These are phyloP conservation scores for Exophiala sideris DNA, from an alignment of 2,329 filamentous ascomycete genomes.

Conservation along the genomic window DNA sequence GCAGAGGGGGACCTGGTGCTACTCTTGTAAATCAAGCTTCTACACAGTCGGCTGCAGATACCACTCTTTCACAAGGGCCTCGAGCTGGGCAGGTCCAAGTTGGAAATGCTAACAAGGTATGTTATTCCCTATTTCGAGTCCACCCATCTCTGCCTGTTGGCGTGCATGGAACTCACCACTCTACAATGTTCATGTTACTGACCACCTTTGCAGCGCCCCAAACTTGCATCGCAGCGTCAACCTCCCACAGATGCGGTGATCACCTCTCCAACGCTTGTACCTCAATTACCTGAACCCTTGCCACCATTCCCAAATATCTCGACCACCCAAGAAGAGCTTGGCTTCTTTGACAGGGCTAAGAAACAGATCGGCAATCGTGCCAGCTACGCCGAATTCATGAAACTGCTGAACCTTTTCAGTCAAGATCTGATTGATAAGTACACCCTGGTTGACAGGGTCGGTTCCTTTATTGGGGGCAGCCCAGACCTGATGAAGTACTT, in stretches of 20 bases:
- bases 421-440: conserved; percentile 87
- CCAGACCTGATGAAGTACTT: conserved; percentile 86
- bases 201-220: conserved; percentile 19
- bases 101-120: conserved; percentile 51
- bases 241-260: conserved; percentile 55
- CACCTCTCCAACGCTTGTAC: conserved; percentile 77
- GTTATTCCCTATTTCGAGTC: conserved; percentile 20
- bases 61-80: conserved; percentile 33
- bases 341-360: conserved; percentile 94
- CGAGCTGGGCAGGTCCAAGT: conserved; percentile 38
- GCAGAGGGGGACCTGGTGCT: conserved; percentile 57
- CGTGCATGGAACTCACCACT: no score
- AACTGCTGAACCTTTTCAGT: conserved; percentile 92
- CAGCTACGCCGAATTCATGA: conserved; percentile 91
- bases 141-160: no score
- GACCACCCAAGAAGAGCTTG: conserved; percentile 80
- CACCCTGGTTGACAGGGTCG: conserved; percentile 76
- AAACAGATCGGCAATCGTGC: conserved; percentile 93
- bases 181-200: neutral
- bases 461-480: conserved; percentile 82
- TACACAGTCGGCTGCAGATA: conserved; percentile 33
- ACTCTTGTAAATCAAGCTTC: conserved; percentile 26
- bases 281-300: conserved; percentile 81
- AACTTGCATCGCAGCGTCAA: conserved; percentile 21
- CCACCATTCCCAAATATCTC: conserved; percentile 69